Base-by-base conservation (phyloP, 192 early-diverging fungal species). In the Paraglomus brasilianum region DNA sequence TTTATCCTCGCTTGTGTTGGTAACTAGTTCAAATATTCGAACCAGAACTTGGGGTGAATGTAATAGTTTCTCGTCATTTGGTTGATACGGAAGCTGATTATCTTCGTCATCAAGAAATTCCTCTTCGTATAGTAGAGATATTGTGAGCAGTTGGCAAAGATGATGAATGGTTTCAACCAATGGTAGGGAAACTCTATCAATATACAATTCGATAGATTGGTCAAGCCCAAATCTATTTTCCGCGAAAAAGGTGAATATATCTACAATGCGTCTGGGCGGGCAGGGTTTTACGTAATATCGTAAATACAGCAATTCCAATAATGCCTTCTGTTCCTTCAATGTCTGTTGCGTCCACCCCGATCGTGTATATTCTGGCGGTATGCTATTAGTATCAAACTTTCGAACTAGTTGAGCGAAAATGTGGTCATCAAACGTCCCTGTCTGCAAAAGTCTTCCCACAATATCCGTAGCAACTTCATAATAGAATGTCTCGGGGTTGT, bases 321-420 rank as follows among this genome's bases (percentile, higher is more conserved):
- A 30, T 17, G 15, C 43, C 36, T 45, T 63, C 47, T 63, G 61
- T 45, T 63, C 61, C 47, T 63, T 63, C 21, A 63, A 14, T 30
- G 41, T 47, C 36, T 63, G 61, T 30, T 5, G 24, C 22, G 61
- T 56, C 53, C 53, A 56, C 4, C 36, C 53, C 53, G 9, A 56
- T 63, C 24, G 14, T 5, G 17, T 45, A 9, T 47, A 22, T 63
- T 63, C 19, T 14, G 61, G 39, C 11, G 53, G 53, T 17, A 56
- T 56, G 11, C 53, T 30, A 5, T 21, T 10, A 56, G 53, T 56
- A 30, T 30, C 30, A 21, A 56, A 22, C n/a, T 39, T n/a, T 46
- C 47, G n/a, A 46, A 63, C 36, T 11, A 56, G 47, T 63, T 63
- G 61, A 63, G 43, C 21, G 44, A 63, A 63, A 0, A 63, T 38